phyloP scores from a whole-genome alignment of 768 basidiomycete species.

The Hysterangium stoloniferum region DNA sequence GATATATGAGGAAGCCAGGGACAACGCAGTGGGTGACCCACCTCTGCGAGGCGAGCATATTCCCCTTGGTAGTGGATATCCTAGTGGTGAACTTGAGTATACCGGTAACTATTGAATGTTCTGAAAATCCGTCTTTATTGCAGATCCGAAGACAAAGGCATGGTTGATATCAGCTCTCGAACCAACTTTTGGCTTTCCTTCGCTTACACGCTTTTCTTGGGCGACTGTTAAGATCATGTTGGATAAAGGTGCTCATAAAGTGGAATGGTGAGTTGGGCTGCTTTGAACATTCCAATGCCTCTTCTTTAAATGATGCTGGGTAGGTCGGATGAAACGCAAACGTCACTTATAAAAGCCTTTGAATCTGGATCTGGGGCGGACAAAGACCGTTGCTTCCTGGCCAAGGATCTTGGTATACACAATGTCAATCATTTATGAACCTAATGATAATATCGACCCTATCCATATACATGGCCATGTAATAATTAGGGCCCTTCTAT shows the following conservation, averaged over 20 bases:
- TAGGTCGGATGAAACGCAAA: conserved; percentile 84
- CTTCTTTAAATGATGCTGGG: not conserved
- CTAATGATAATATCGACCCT: too few relatives aligned
- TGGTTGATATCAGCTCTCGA: conserved; percentile 76
- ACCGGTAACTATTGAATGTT: not conserved
- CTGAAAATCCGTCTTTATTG: not conserved
- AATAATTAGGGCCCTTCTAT: too few relatives aligned
- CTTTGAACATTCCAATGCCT: not conserved
- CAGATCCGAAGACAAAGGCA: conserved; percentile 87
- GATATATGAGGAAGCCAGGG: conserved; percentile 56
- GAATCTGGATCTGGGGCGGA: conserved; percentile 61
- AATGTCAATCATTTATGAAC: conserved; percentile 67
- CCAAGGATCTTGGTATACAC: conserved; percentile 65
- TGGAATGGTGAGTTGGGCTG: conserved; percentile 58
- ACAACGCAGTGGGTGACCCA: conserved; percentile 4
- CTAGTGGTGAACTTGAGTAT: conserved; percentile 23
- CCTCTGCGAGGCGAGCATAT: conserved; percentile 12
- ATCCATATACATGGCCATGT: too few relatives aligned
- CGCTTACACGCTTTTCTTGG: conserved; percentile 91
- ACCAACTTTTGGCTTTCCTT: conserved; percentile 88
- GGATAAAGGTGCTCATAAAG: conserved; percentile 69
- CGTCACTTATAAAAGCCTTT: conserved; percentile 69
- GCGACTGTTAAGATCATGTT: conserved; percentile 81
- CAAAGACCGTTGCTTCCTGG: conserved; percentile 62
- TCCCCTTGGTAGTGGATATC: conserved; percentile 79